A percentile compares a stretch with the other conserved stretches of the same genome.
phyloP scores from a whole-genome alignment of 306 rosid genomes.

The Medicago lupulina region DNA sequence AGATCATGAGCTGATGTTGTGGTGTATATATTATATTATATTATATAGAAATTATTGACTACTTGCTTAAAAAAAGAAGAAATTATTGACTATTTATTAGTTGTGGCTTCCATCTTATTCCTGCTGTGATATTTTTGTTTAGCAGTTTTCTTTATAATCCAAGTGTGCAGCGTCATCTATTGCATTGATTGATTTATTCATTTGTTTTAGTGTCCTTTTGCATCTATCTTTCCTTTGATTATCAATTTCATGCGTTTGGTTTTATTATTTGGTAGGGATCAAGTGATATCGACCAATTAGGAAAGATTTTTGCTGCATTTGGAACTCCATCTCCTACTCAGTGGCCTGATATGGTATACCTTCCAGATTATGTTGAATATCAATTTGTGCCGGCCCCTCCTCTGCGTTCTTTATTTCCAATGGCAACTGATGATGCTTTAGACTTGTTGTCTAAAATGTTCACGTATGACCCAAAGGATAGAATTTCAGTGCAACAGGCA shows the following conservation, averaged over 20 bases:
- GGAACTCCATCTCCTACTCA: slow-evolving; percentile 93
- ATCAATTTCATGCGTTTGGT: slow-evolving; percentile 31
- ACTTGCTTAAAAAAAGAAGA: background rate
- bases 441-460: slow-evolving; percentile 95
- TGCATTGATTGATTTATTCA: slow-evolving; percentile 10
- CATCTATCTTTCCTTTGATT: slow-evolving; percentile 2
- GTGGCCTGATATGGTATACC: slow-evolving; percentile 91
- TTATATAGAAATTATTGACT: slow-evolving; percentile 11
- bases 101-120: slow-evolving; percentile 25
- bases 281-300: slow-evolving; percentile 96
- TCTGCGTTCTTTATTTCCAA: slow-evolving; percentile 78
- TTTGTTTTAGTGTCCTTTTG: background rate
- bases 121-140: slow-evolving; percentile 10
- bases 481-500: slow-evolving; percentile 90
- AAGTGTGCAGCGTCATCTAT: slow-evolving; percentile 5
- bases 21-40: background rate
- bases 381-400: slow-evolving; percentile 89
- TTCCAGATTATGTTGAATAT: slow-evolving; percentile 96
- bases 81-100: slow-evolving; percentile 1
- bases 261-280: slow-evolving; percentile 68
- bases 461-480: slow-evolving; percentile 88
- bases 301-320: slow-evolving; percentile 91
- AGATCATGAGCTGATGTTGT: slow-evolving; percentile 28
- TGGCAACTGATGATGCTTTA: slow-evolving; percentile 90
- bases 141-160: background rate